A percentile compares a stretch with the other conserved stretches of the same genome.
phyloP scores from a whole-genome alignment of 1,139 yeast species.

The Nakaseomyces delphensis region DNA sequence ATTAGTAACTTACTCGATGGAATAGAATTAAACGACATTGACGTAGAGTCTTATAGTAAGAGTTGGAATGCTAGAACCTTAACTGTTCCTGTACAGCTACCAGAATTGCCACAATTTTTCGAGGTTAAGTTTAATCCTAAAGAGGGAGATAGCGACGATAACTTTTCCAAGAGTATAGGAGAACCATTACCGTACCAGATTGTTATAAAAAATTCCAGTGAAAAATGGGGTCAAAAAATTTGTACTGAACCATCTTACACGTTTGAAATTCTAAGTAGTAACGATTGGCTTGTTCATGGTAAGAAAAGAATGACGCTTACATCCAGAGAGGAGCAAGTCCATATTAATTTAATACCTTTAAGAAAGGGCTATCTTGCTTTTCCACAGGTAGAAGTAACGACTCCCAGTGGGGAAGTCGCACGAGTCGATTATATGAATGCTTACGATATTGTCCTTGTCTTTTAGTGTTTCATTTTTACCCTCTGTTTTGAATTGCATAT shows the following conservation, averaged over 20 bases:
- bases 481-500: not conserved
- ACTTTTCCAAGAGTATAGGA: slow-evolving; percentile 14
- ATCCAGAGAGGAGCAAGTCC: slow-evolving; percentile 22
- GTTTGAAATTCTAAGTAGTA: slow-evolving; percentile 22
- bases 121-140: slow-evolving; percentile 14
- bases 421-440: slow-evolving; percentile 63
- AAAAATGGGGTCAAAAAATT: slow-evolving; percentile 16
- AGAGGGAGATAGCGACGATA: not conserved
- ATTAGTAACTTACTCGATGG: slow-evolving; percentile 15
- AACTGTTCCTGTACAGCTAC: slow-evolving; percentile 26
- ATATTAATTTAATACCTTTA: slow-evolving; percentile 58
- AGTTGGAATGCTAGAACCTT: slow-evolving; percentile 16
- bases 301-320: slow-evolving; percentile 21
- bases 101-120: slow-evolving; percentile 21
- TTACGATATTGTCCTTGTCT: slow-evolving; percentile 54
- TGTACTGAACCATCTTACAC: slow-evolving; percentile 10
- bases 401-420: slow-evolving; percentile 34
- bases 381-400: slow-evolving; percentile 52
- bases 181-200: slow-evolving; percentile 17
- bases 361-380: slow-evolving; percentile 62
- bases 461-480: slow-evolving; percentile 7
- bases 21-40: slow-evolving; percentile 16
- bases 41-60: slow-evolving; percentile 16
- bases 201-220: slow-evolving; percentile 15
- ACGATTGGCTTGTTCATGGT: slow-evolving; percentile 31